These are phyloP conservation scores for Pneumocystis oryctolagi DNA, from an alignment of 1,139 yeast species.

Conservation along the genomic window DNA sequence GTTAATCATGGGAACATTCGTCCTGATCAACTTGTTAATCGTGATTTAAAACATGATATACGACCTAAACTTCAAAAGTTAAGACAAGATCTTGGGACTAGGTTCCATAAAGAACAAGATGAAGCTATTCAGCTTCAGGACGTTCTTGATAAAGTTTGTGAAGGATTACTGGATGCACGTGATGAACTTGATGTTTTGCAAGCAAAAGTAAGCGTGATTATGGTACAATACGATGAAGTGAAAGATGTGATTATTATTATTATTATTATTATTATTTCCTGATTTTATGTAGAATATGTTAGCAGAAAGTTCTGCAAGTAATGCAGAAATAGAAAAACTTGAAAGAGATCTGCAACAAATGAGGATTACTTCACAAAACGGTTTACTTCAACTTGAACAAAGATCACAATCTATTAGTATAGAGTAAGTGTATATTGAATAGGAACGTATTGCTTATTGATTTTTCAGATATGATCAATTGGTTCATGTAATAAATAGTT, in stretches of 20 bases:
- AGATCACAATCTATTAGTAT: constrained; percentile 40
- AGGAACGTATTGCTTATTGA: no score
- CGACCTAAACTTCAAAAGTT: constrained; percentile 31
- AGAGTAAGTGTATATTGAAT: constrained; percentile 22
- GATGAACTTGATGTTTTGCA: constrained; percentile 48
- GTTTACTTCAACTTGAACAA: constrained; percentile 41
- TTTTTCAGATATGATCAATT: constrained; percentile 30
- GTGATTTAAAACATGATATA: constrained; percentile 26
- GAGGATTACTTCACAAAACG: constrained; percentile 40
- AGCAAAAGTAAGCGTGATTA: constrained; percentile 39
- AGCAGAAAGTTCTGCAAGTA: constrained; percentile 39
- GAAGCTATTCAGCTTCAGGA: constrained; percentile 48
- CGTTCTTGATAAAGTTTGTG: constrained; percentile 40
- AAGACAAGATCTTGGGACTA: constrained; percentile 35
- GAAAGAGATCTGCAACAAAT: constrained; percentile 47
- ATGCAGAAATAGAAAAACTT: constrained; percentile 50
- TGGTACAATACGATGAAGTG: constrained; percentile 43
- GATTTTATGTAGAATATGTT: constrained; percentile 33
- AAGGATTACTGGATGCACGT: constrained; percentile 40
- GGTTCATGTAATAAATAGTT: constrained; percentile 33
- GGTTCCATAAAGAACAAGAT: constrained; percentile 42
- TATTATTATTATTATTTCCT: background rate
- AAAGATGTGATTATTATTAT: constrained; percentile 18
- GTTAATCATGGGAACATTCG: constrained; percentile 29
- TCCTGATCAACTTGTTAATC: constrained; percentile 29